Conservation (phyloP, 169 alveolate genomes). For the Eimeria necatrix region DNA sequence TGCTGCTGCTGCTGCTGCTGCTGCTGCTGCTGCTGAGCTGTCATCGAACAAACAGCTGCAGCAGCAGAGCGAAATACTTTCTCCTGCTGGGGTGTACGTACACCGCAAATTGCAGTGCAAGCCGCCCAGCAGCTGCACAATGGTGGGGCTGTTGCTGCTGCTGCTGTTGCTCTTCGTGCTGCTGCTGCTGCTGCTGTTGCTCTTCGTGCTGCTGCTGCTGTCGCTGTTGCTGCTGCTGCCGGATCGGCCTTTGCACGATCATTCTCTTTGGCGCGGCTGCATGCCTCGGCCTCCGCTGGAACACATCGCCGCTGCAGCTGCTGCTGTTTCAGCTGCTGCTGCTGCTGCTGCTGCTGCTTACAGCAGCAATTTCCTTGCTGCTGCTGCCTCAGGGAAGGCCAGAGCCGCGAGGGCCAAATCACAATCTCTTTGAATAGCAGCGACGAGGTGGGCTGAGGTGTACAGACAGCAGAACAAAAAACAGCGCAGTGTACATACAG, state of each 20-base stretch:
- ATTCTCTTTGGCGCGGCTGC: too few relatives aligned
- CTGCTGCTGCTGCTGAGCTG: too few relatives aligned
- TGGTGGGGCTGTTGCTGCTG: too few relatives aligned
- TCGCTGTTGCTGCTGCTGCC: background rate
- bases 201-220: background rate
- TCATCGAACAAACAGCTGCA: too few relatives aligned
- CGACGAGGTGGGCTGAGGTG: slow-evolving; percentile 16
- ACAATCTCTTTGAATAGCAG: slow-evolving; percentile 50
- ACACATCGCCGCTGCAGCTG: background rate
- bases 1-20: slow-evolving; percentile 20
- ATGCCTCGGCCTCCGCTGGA: background rate
- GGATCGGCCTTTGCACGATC: too few relatives aligned
- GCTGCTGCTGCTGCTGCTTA: slow-evolving; percentile 2
- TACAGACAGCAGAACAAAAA: background rate
- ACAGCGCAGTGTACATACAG: background rate
- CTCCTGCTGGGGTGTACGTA: too few relatives aligned
- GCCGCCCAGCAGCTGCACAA: too few relatives aligned
- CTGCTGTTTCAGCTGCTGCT: background rate
- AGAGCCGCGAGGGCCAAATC: slow-evolving; percentile 27
- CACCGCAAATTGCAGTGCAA: too few relatives aligned
- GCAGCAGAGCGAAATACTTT: too few relatives aligned
- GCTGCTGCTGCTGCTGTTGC: background rate
- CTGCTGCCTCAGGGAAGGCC: background rate
- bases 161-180: too few relatives aligned
- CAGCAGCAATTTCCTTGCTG: background rate